Base-by-base conservation (phyloP, 768 basidiomycete species). In the Cyathus striatus region DNA sequence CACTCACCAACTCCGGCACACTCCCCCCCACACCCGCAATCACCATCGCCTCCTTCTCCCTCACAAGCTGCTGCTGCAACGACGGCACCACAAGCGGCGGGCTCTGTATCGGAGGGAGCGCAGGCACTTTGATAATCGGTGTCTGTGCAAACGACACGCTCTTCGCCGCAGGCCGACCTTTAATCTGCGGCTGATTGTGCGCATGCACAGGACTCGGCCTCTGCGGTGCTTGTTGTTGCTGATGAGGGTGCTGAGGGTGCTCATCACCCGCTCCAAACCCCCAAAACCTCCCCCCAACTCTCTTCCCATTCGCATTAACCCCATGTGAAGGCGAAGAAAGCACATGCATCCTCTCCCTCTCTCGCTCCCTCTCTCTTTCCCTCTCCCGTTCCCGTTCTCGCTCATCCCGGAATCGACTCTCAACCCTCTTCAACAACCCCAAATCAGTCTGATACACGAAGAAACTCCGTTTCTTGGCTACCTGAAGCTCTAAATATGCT, bases 401-500 rank as follows among this genome's bases (percentile, higher is more conserved):
- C 47, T 72, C 73, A 47, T 73, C 75, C 42, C 51, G 59, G 43
- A 70, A 47, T 43, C 69, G 55, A 17, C 51, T 65, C 63, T 95
- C 93, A 35, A 93, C 75, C 33, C 78, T 71, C 49, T 78, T 70
- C 52, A 96, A 64, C 22, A 93, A 58, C 3, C 76, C 77, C 43
- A 94, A 61, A 62, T 98, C 95, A 38, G 68, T 69, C 44, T 81
- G 80, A 62, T 96, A 96, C 41, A 97, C 90, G 52, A 95, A 98
- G 68, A 98, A 98, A 48, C 83, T 86, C 40, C 95, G 65, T 41
- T 76, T 70, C 58, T 85, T 85, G 44, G 69, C 74, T 32, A 86
- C 81, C 64, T 98, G 95, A 49, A 98, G 75, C 58, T 91, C 84
- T 23, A 97, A 70, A 66, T 95, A 97, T 5, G 93, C 95, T 58